Conservation (phyloP, 345 rosid genomes). For the Gossypium rotundifolium region DNA sequence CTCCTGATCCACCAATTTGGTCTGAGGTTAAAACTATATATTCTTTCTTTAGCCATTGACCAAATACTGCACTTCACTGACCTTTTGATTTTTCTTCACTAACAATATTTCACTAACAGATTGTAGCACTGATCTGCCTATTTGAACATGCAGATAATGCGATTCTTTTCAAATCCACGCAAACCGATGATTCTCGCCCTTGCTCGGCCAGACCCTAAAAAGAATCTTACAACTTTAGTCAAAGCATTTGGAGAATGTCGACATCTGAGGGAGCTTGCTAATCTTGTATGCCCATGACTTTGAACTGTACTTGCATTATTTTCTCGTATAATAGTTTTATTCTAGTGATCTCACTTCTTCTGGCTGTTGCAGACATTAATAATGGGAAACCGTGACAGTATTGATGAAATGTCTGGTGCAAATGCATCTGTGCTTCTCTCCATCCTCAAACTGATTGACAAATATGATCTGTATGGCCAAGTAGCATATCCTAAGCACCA, state of each 20-base stretch:
- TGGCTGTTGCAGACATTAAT: conserved; percentile 51
- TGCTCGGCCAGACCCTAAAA: conserved; percentile 83
- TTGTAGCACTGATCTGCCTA: conserved; percentile 1
- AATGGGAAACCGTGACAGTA: conserved; percentile 74
- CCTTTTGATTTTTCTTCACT: not conserved
- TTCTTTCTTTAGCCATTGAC: not conserved
- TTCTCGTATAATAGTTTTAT: not conserved
- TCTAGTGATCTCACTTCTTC: not conserved
- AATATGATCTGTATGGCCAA: conserved; percentile 70
- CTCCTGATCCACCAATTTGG: conserved; percentile 78
- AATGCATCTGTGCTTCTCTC: conserved; percentile 64
- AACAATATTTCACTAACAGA: not conserved
- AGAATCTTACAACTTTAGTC: conserved; percentile 68
- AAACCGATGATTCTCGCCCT: conserved; percentile 84
- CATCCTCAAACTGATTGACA: conserved; percentile 63
- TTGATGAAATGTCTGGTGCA: conserved; percentile 64
- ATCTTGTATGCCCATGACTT: conserved; percentile 42
- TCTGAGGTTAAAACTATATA: conserved; percentile 45
- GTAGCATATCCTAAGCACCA: conserved; percentile 82
- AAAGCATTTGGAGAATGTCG: conserved; percentile 88
- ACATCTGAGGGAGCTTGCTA: conserved; percentile 62
- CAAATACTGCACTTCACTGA: not conserved
- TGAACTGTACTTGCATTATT: not conserved
- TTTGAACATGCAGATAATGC: conserved; percentile 56
- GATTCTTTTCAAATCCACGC: conserved; percentile 67